phyloP scores from a whole-genome alignment of 2,329 filamentous ascomycete species.

The Colletotrichum graminicola region DNA sequence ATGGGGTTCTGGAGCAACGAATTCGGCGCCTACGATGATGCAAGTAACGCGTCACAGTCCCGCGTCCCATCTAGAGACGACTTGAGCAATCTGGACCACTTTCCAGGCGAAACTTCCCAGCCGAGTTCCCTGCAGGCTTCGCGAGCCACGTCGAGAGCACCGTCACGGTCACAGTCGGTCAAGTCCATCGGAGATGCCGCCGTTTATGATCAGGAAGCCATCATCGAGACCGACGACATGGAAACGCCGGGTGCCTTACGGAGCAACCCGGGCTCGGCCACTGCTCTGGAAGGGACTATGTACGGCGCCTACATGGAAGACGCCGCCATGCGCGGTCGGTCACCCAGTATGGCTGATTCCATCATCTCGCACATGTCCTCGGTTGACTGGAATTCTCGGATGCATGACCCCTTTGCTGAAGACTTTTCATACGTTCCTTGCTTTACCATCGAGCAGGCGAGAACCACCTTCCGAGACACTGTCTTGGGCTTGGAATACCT shows the following conservation, averaged over 20 bases:
- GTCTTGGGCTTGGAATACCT: constrained; percentile 94
- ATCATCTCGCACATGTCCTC: constrained; percentile 78
- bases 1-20: constrained; percentile 85
- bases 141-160: constrained; percentile 59
- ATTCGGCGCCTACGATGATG: constrained; percentile 73
- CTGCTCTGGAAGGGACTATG: constrained; percentile 82
- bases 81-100: constrained; percentile 51
- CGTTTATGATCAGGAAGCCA: constrained; percentile 32
- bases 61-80: constrained; percentile 59
- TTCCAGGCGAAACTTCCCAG: constrained; percentile 50
- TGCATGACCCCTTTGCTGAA: constrained; percentile 79
- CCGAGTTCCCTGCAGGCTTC: constrained; percentile 55
- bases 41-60: constrained; percentile 56
- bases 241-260: constrained; percentile 66
- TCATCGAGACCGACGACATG: constrained; percentile 61
- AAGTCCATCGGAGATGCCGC: constrained; percentile 51
- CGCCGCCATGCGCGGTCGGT: constrained; percentile 71
- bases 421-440: constrained; percentile 95
- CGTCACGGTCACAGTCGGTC: constrained; percentile 62
- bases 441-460: constrained; percentile 86
- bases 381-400: constrained; percentile 67
- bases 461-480: constrained; percentile 90
- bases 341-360: constrained; percentile 85
- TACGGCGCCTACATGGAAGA: constrained; percentile 77
- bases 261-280: constrained; percentile 60